Percentiles rank a stretch among this genome's conserved stretches.
These are phyloP conservation scores for Lentinula novae-zelandiae DNA, from an alignment of 1,284 basidiomycete genomes.

Conservation along the genomic window DNA sequence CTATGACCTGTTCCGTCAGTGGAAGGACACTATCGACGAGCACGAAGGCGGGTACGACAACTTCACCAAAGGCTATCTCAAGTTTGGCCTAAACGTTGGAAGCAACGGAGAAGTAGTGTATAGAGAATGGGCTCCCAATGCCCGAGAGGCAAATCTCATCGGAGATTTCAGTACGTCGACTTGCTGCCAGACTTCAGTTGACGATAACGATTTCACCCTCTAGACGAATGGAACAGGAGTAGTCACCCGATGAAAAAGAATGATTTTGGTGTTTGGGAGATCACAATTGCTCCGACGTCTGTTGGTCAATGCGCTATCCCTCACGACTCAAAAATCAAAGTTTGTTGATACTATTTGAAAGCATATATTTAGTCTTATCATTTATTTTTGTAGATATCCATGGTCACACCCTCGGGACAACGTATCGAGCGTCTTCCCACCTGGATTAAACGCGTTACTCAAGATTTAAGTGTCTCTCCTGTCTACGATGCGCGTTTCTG, in stretches of 20 bases:
- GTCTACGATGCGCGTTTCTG: conserved; percentile 98
- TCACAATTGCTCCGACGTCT: conserved; percentile 69
- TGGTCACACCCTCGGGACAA: conserved; percentile 73
- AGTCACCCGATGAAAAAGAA: conserved; percentile 86
- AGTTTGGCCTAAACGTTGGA: conserved; percentile 80
- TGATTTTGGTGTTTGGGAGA: conserved; percentile 92
- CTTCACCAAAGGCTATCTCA: conserved; percentile 86
- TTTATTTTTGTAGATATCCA: conserved; percentile 63
- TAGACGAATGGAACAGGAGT: conserved; percentile 85
- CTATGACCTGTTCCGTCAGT: conserved; percentile 68
- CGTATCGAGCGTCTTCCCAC: conserved; percentile 90
- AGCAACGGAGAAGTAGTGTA: conserved; percentile 75
- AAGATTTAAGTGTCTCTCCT: conserved; percentile 87
- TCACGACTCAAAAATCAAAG: conserved; percentile 94
- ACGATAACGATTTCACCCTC: conserved; percentile 13
- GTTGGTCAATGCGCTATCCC: conserved; percentile 81
- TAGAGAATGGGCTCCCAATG: conserved; percentile 96
- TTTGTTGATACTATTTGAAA: conserved; percentile 21
- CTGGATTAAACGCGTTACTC: conserved; percentile 95
- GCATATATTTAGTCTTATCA: background rate
- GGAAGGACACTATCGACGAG: conserved; percentile 70
- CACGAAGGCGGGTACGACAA: conserved; percentile 87
- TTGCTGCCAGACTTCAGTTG: background rate
- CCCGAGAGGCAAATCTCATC: conserved; percentile 77
- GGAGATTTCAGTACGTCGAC: conserved; percentile 92